phyloP scores from a whole-genome alignment of 2,329 filamentous ascomycete genomes.

The Scytalidium lignicola region DNA sequence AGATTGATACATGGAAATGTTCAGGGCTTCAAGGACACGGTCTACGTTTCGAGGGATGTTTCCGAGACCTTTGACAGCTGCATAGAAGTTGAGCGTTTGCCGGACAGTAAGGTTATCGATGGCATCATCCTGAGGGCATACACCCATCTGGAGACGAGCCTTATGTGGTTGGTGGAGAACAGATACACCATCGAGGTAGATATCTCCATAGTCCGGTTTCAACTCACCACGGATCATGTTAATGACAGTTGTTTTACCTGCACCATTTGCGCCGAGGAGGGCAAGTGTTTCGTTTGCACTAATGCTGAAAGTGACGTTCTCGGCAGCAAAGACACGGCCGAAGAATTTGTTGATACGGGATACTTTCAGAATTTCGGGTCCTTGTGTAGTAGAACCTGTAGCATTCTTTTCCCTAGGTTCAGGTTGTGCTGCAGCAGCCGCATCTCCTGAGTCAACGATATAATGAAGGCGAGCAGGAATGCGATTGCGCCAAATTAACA shows the following conservation, averaged over 20 bases:
- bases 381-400: constrained; percentile 22
- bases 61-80: constrained; percentile 26
- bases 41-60: constrained; percentile 23
- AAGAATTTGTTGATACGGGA: constrained; percentile 59
- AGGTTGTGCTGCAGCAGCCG: constrained; percentile 8
- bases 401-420: constrained; percentile 26
- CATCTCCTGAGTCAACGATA: constrained; percentile 20
- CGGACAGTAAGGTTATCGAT: constrained; percentile 28
- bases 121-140: constrained; percentile 31
- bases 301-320: constrained; percentile 61
- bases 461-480: constrained; percentile 18
- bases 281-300: constrained; percentile 57
- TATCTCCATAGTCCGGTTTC: constrained; percentile 51
- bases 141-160: constrained; percentile 22
- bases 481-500: constrained; percentile 14
- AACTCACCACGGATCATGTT: constrained; percentile 61
- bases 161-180: constrained; percentile 31
- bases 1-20: constrained; percentile 22
- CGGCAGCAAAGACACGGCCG: constrained; percentile 52
- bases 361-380: constrained; percentile 47
- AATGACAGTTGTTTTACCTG: constrained; percentile 61
- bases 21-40: constrained; percentile 24
- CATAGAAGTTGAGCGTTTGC: constrained; percentile 28
- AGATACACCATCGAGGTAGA: constrained; percentile 54
- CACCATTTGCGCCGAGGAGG: constrained; percentile 60